Evolutionary conservation across 176 grass and related monocot genomes (phyloP).

Genomic region (Neostapfia colusana): DNA sequence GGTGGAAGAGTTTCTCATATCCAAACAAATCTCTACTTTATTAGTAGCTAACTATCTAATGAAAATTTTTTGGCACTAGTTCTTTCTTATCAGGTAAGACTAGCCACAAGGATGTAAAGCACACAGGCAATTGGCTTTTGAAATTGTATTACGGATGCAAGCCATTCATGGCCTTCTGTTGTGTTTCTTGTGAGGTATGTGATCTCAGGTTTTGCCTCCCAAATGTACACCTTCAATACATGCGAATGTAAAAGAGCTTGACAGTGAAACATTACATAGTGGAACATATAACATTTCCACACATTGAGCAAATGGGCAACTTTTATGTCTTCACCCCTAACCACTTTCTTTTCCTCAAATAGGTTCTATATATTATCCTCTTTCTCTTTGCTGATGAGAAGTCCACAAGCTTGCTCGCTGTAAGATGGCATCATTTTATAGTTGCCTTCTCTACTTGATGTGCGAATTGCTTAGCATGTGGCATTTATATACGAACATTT

Average conservation of each 20-base stretch:
- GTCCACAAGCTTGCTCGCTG: slow-evolving; percentile 56
- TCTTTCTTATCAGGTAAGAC: slow-evolving; percentile 87
- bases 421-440: slow-evolving; percentile 47
- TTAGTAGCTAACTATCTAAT: slow-evolving; percentile 17
- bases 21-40: neutral
- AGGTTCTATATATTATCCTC: slow-evolving; percentile 94
- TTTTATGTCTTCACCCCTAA: slow-evolving; percentile 15
- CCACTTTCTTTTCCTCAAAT: slow-evolving; percentile 9
- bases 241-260: neutral
- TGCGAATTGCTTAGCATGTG: neutral
- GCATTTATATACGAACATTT: slow-evolving; percentile 8
- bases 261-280: neutral
- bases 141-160: slow-evolving; percentile 80
- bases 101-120: slow-evolving; percentile 95
- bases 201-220: neutral
- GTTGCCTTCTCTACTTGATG: neutral
- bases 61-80: slow-evolving; percentile 44
- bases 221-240: neutral
- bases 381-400: slow-evolving; percentile 71
- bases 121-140: slow-evolving; percentile 81
- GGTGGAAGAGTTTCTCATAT: neutral
- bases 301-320: neutral
- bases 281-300: neutral
- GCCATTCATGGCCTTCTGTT: slow-evolving; percentile 94
- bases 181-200: slow-evolving; percentile 90